A percentile compares a stretch with the other conserved stretches of the same genome.
Conservation (phyloP, 306 rosid species). For the Glycyrrhiza uralensis region DNA sequence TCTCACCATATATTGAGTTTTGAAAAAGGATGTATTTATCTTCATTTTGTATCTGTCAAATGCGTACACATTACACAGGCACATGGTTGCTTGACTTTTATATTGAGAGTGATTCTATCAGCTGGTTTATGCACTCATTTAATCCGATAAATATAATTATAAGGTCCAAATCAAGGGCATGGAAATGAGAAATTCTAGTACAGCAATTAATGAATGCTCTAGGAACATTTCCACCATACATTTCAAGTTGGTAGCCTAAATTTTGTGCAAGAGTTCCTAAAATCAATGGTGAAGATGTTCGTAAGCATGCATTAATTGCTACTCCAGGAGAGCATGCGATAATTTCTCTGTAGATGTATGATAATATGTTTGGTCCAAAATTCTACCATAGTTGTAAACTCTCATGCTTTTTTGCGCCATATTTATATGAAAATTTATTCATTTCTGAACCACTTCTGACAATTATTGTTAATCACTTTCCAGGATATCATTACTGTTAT, state of each 20-base stretch:
- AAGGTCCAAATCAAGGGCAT: neutral
- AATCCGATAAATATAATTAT: neutral
- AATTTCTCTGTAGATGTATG: no score
- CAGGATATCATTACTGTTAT: constrained; percentile 12
- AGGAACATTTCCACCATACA: neutral
- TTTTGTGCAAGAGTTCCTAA: neutral
- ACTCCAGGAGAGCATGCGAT: no score
- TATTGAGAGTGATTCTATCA: neutral
- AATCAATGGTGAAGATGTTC: neutral
- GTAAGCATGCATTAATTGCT: neutral
- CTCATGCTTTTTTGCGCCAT: neutral
- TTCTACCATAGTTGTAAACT: neutral
- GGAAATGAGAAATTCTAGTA: neutral
- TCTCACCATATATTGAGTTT: neutral
- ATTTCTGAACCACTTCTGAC: constrained; percentile 16
- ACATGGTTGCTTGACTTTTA: neutral
- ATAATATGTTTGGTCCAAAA: neutral
- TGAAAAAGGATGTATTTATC: neutral
- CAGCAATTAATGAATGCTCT: neutral
- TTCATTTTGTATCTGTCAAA: neutral
- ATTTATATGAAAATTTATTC: neutral
- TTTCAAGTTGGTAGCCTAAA: neutral
- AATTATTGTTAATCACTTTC: neutral
- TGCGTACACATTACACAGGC: neutral
- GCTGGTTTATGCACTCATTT: neutral